These are phyloP conservation scores for Stygiomarasmius scandens DNA, from an alignment of 1,284 basidiomycete species.

Conservation along the genomic window DNA sequence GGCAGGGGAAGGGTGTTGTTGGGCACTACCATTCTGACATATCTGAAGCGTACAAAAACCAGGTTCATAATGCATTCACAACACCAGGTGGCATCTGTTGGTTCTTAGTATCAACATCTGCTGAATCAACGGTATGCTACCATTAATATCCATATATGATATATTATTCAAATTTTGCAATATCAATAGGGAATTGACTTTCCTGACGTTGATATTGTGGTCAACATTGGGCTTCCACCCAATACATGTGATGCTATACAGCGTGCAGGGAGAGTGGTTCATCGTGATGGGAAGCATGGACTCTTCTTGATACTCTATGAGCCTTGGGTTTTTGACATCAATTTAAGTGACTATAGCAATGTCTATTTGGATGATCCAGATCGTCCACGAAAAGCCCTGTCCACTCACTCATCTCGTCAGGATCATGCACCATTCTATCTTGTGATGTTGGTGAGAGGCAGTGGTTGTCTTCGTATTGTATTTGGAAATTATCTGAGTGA, in stretches of 20 bases:
- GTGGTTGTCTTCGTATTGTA: too few relatives aligned
- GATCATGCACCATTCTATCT: too few relatives aligned
- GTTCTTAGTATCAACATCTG: background rate
- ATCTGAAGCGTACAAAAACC: background rate
- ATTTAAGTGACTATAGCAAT: too few relatives aligned
- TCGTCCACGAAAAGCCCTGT: too few relatives aligned
- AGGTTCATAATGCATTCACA: background rate
- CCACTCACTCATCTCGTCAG: too few relatives aligned
- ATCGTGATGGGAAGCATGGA: too few relatives aligned
- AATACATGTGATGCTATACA: background rate
- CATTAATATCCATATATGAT: background rate
- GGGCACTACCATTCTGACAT: background rate
- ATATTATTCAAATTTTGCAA: background rate
- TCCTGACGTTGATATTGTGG: slow-evolving; percentile 7
- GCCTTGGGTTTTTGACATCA: too few relatives aligned
- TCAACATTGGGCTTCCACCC: slow-evolving; percentile 3
- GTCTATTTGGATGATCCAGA: too few relatives aligned
- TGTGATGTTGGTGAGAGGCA: too few relatives aligned
- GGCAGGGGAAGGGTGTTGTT: background rate
- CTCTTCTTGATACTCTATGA: too few relatives aligned
- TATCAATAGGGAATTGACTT: slow-evolving; percentile 15
- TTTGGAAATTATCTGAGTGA: too few relatives aligned
- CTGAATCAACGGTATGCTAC: slow-evolving; percentile 6
- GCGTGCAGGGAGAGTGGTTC: background rate
- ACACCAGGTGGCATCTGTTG: background rate